These are phyloP conservation scores for Calamus simplicifolius DNA, from an alignment of 176 grass and related monocot species.

Conservation along the genomic window DNA sequence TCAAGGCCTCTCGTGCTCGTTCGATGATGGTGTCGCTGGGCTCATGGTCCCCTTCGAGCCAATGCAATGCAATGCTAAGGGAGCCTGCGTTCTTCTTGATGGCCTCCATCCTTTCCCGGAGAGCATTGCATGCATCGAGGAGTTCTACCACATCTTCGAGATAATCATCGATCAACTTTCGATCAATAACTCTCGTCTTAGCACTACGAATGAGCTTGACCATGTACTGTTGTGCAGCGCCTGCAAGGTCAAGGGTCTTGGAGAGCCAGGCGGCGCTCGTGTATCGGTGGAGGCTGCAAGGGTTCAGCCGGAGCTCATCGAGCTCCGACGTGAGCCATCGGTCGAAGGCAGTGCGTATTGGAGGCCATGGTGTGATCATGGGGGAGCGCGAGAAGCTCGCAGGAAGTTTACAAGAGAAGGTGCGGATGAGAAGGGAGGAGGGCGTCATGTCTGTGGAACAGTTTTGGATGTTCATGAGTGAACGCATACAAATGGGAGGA, in stretches of 20 bases:
- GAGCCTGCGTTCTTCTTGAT: constrained; percentile 34
- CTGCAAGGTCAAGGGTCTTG: constrained; percentile 39
- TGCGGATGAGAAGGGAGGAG: constrained; percentile 52
- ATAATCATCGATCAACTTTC: constrained; percentile 34
- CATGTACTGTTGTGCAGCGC: constrained; percentile 33
- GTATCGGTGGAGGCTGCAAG: constrained; percentile 21
- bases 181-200: constrained; percentile 3
- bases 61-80: constrained; percentile 42
- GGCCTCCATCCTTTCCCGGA: constrained; percentile 32
- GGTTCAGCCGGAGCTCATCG: constrained; percentile 45
- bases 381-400: constrained; percentile 33
- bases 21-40: neutral
- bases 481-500: too few relatives aligned
- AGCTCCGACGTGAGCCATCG: constrained; percentile 73
- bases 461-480: too few relatives aligned
- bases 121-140: constrained; percentile 56
- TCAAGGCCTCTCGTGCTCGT: constrained; percentile 25
- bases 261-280: constrained; percentile 48
- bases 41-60: constrained; percentile 28
- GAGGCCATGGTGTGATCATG: constrained; percentile 70
- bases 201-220: constrained; percentile 2
- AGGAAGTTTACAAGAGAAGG: constrained; percentile 24
- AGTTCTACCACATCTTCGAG: constrained; percentile 57
- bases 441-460: constrained; percentile 44
- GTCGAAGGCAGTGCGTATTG: constrained; percentile 58